Conservation (phyloP, 176 grass and related monocot genomes). For the Phoenix roebelenii region DNA sequence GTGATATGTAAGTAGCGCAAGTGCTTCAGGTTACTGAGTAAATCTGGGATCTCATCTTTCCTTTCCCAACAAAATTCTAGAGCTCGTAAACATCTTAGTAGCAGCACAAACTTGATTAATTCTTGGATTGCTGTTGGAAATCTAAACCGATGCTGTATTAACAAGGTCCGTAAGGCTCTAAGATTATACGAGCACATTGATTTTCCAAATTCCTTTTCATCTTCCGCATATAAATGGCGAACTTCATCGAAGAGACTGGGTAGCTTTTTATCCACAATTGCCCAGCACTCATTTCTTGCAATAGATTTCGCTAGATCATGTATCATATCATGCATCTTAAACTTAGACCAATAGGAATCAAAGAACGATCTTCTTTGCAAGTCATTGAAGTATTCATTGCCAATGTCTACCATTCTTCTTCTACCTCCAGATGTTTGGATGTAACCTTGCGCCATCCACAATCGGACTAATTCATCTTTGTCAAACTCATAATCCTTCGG, state of each 20-base stretch:
- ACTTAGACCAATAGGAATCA: neutral
- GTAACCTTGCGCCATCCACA: too few relatives aligned
- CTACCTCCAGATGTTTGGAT: too few relatives aligned
- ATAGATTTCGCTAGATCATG: conserved; percentile 36
- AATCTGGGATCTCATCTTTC: neutral
- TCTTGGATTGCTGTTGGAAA: too few relatives aligned
- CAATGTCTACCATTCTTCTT: too few relatives aligned
- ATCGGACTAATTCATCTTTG: too few relatives aligned
- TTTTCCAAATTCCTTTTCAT: too few relatives aligned
- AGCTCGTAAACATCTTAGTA: neutral
- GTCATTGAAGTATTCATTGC: too few relatives aligned
- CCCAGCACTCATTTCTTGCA: neutral
- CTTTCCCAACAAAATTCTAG: neutral
- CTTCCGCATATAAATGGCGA: too few relatives aligned
- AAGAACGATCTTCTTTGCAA: too few relatives aligned
- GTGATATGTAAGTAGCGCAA: neutral
- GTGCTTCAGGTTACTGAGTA: neutral
- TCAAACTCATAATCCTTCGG: too few relatives aligned
- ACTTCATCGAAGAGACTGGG: neutral
- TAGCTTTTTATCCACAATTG: neutral
- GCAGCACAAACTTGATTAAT: too few relatives aligned
- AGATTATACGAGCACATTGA: neutral
- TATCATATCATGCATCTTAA: conserved; percentile 35
- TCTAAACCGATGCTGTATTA: too few relatives aligned
- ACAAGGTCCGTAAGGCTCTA: neutral